Base-by-base conservation (phyloP, 768 basidiomycete species). In the Serendipita sp. region DNA sequence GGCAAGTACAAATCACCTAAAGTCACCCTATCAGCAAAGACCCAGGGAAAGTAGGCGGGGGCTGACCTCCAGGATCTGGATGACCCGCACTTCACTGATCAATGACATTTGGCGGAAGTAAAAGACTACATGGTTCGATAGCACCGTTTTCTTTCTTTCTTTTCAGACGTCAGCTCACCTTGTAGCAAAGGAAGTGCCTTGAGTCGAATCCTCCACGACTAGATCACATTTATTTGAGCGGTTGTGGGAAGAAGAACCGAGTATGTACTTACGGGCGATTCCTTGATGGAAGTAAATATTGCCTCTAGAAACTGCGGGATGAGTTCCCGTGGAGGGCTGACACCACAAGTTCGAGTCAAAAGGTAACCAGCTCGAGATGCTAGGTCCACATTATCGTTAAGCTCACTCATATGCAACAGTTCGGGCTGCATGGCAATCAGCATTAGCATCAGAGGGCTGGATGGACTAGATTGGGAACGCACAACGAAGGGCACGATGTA, bases 31-130 rank as follows among this genome's bases (percentile, higher is more conserved):
- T 65, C n/a, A 65, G 60, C 34, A 3, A 60, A 23, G 44, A 3
- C 36, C 10, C 52, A 44, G 50, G 62, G 13, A 3, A 60, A 48
- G 23, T 16, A 45, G 40, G 36, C 16, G 1, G 31, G 10, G 8
- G 69, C 75, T 33, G 66, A 87, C 89, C 77, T 91, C 90, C 15
- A 94, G 75, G 68, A 94, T 88, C 69, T 87, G 82, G 2, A 86
- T 79, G 6, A 91, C 80, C 73, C 85, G 86, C 33, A 77, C 75
- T 69, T 93, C 90, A 64, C 76, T 80, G 66, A 96, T 82, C 60
- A 90, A 74, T n/a, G 88, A 87, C 6, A 89, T 77, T 71, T 91
- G 87, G 48, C 91, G 84, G 81, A 92, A 94, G 75, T 91, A 91
- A 69, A 89, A 85, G 33, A 91, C 85, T 87, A 60, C 3, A 63